Conservation (phyloP, 306 rosid species). For the Lathyrus aphaca region DNA sequence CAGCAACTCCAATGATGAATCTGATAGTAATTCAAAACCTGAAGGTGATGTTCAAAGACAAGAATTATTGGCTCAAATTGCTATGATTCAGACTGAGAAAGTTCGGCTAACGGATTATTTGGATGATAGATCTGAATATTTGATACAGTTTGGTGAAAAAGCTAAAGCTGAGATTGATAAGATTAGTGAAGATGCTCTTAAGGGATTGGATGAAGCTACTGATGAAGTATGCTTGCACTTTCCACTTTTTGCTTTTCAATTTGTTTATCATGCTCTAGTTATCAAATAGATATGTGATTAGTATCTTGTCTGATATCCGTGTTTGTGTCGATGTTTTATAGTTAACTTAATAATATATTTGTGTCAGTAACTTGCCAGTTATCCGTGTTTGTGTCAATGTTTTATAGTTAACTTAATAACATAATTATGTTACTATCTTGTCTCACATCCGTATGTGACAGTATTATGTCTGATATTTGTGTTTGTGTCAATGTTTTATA, state of each 20-base stretch:
- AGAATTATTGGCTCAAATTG: constrained; percentile 77
- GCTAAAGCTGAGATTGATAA: constrained; percentile 76
- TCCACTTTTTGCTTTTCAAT: not conserved
- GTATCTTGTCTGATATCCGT: no score
- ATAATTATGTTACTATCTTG: no score
- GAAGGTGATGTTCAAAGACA: constrained; percentile 71
- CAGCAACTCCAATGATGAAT: constrained; percentile 52
- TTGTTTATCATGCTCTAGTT: no score
- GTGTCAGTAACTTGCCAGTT: no score
- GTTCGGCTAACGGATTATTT: constrained; percentile 72
- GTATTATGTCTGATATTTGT: no score
- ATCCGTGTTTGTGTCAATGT: no score
- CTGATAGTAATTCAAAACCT: constrained; percentile 46
- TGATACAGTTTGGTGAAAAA: constrained; percentile 78
- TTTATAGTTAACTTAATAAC: no score
- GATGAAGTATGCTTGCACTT: constrained; percentile 55
- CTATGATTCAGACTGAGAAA: constrained; percentile 77
- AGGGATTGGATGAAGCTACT: constrained; percentile 80
- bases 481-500: no score
- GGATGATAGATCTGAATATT: constrained; percentile 76
- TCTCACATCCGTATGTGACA: no score
- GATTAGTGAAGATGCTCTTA: constrained; percentile 82
- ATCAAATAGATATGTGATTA: no score
- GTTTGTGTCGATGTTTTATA: no score
- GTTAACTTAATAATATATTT: no score